phyloP scores from a whole-genome alignment of 2,329 filamentous ascomycete genomes.

The Laburnicola sp. region DNA sequence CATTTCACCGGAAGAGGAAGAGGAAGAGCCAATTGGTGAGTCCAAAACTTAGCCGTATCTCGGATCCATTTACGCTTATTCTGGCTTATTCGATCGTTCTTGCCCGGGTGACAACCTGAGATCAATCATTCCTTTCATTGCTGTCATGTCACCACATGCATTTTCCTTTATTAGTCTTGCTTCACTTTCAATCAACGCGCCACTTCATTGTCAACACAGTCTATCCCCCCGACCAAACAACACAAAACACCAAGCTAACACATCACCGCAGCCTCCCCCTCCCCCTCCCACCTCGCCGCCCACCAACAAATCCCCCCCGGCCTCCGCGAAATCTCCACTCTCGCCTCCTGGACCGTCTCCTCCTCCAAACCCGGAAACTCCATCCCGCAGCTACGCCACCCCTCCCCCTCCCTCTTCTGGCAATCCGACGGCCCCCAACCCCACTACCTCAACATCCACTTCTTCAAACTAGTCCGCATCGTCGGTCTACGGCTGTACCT shows the following conservation, averaged over 20 bases:
- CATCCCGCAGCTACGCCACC: slow-evolving; percentile 73
- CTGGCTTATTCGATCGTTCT: too few relatives aligned
- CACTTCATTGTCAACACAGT: too few relatives aligned
- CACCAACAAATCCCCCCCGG: slow-evolving; percentile 38
- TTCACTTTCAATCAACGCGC: too few relatives aligned
- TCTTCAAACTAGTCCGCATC: slow-evolving; percentile 54
- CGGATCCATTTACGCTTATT: too few relatives aligned
- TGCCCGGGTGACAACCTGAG: too few relatives aligned
- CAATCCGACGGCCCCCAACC: slow-evolving; percentile 86
- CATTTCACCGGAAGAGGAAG: not conserved
- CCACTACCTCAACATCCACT: slow-evolving; percentile 80
- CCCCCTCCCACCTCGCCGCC: not conserved
- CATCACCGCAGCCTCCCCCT: not conserved
- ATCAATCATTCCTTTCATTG: too few relatives aligned
- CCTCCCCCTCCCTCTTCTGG: slow-evolving; percentile 76
- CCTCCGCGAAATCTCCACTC: slow-evolving; percentile 81
- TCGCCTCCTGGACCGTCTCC: slow-evolving; percentile 81
- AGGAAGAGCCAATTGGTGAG: not conserved
- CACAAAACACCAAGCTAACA: too few relatives aligned
- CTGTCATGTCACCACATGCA: too few relatives aligned
- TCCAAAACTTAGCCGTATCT: too few relatives aligned
- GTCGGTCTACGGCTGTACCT: slow-evolving; percentile 76
- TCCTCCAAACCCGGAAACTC: slow-evolving; percentile 80
- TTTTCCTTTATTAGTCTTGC: too few relatives aligned
- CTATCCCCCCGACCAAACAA: too few relatives aligned